Evolutionary conservation across 2,329 filamentous ascomycete genomes (phyloP).

Genomic region (Parastagonospora avenae): DNA sequence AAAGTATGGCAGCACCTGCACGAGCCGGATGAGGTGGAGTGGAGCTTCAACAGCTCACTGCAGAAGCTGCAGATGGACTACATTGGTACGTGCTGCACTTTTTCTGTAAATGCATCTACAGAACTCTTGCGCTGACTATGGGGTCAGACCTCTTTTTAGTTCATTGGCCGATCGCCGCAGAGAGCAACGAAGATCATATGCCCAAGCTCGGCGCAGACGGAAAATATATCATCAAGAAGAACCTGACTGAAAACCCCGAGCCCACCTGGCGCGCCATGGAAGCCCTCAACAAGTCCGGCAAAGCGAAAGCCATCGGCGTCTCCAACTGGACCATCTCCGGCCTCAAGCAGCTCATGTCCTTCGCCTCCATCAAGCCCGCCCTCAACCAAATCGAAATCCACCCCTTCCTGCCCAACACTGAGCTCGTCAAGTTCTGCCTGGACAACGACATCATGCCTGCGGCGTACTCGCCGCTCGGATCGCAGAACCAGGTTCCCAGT

Average conservation of each 20-base stretch:
- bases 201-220: slow-evolving; percentile 61
- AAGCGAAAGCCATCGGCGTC: slow-evolving; percentile 70
- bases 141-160: slow-evolving; percentile 68
- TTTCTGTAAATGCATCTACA: too few relatives aligned
- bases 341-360: slow-evolving; percentile 69
- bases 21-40: slow-evolving; percentile 64
- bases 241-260: slow-evolving; percentile 69
- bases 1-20: slow-evolving; percentile 68
- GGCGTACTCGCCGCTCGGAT: slow-evolving; percentile 72
- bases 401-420: slow-evolving; percentile 71
- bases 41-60: slow-evolving; percentile 66
- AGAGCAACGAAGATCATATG: slow-evolving; percentile 58
- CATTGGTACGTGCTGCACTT: slow-evolving; percentile 43
- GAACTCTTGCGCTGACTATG: too few relatives aligned
- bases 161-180: slow-evolving; percentile 61
- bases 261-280: slow-evolving; percentile 73
- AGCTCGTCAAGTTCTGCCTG: slow-evolving; percentile 63
- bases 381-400: slow-evolving; percentile 79
- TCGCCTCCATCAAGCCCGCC: slow-evolving; percentile 69
- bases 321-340: slow-evolving; percentile 73
- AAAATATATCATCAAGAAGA: slow-evolving; percentile 67
- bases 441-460: slow-evolving; percentile 64
- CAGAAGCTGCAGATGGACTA: slow-evolving; percentile 65
- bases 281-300: slow-evolving; percentile 64
- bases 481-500: slow-evolving; percentile 70